Percentiles rank a stretch among this genome's conserved stretches.
Conservation (phyloP, 306 rosid genomes). For the Pyrus bretschneideri region DNA sequence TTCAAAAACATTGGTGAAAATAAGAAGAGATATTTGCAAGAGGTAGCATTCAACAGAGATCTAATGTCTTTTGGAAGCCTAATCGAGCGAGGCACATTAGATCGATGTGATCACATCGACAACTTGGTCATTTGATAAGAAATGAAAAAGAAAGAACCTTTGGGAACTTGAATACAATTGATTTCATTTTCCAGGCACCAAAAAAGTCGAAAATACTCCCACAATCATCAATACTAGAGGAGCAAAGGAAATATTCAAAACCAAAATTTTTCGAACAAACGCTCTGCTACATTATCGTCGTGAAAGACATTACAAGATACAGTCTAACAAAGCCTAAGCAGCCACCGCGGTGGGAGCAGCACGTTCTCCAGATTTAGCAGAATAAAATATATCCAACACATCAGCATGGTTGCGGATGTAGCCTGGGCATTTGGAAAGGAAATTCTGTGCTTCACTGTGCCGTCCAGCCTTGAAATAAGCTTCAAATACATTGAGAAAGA, state of each 20-base stretch:
- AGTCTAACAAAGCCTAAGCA: conserved; percentile 33
- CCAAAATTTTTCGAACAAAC: conserved; percentile 29
- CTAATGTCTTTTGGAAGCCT: neutral
- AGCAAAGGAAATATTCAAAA: conserved; percentile 18
- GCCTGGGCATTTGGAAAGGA: conserved; percentile 72
- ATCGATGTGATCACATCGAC: neutral
- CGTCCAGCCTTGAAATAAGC: conserved; percentile 60
- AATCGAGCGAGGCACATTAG: neutral
- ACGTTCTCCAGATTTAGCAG: conserved; percentile 37
- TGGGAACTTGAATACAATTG: conserved; percentile 5
- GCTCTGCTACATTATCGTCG: conserved; percentile 26
- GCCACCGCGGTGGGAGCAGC: conserved; percentile 35
- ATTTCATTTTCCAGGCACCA: conserved; percentile 20
- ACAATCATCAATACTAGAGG: conserved; percentile 22
- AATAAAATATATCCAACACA: conserved; percentile 58
- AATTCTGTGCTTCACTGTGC: conserved; percentile 56
- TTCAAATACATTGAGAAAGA: conserved; percentile 44
- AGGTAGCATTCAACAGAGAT: neutral
- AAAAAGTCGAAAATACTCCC: conserved; percentile 21
- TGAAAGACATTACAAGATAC: conserved; percentile 20
- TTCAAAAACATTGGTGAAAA: neutral
- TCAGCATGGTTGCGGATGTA: conserved; percentile 66
- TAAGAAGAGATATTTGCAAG: neutral
- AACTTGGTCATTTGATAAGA: neutral
- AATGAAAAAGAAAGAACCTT: neutral